Percentiles rank a stretch among this genome's conserved stretches.
Evolutionary conservation across 371 early-diverging fungal genomes (phyloP).

Genomic region (Lichtheimia hyalospora): DNA sequence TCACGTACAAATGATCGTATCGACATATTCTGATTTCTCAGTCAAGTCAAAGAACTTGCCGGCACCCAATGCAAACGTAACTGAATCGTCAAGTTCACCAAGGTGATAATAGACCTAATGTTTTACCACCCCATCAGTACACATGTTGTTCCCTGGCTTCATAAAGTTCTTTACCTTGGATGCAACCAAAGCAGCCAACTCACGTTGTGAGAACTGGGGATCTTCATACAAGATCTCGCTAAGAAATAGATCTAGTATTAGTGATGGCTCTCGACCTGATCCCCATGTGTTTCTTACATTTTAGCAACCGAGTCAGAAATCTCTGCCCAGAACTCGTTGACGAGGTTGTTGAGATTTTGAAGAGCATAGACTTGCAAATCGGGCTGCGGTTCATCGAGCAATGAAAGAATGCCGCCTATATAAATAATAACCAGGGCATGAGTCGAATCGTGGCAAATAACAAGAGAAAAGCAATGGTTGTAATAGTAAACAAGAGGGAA

Average conservation of each 20-base stretch:
- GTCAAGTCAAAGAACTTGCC: slow-evolving; percentile 83
- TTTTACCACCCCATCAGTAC: not conserved
- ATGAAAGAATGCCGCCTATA: slow-evolving; percentile 86
- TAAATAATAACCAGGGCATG: slow-evolving; percentile 2
- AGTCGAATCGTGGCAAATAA: too few species aligned
- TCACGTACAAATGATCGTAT: slow-evolving; percentile 87
- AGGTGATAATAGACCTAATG: slow-evolving; percentile 88
- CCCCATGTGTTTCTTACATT: slow-evolving; percentile 63
- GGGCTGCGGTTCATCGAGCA: slow-evolving; percentile 91
- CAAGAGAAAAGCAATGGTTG: not conserved
- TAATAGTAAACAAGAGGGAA: not conserved
- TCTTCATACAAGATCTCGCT: slow-evolving; percentile 95
- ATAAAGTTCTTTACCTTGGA: slow-evolving; percentile 78
- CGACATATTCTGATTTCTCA: slow-evolving; percentile 83
- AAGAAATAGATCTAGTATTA: slow-evolving; percentile 1
- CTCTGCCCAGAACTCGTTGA: slow-evolving; percentile 97
- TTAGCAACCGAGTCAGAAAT: slow-evolving; percentile 92
- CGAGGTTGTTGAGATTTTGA: slow-evolving; percentile 80
- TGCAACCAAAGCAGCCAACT: slow-evolving; percentile 93
- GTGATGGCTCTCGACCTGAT: not conserved
- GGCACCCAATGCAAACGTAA: slow-evolving; percentile 95
- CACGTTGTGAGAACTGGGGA: slow-evolving; percentile 76
- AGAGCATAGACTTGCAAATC: slow-evolving; percentile 92
- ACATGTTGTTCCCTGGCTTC: not conserved
- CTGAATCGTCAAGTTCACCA: slow-evolving; percentile 93